A percentile compares a stretch with the other conserved stretches of the same genome.
Conservation (phyloP, 2,329 filamentous ascomycete species). For the Rhynchosporium graminicola region DNA sequence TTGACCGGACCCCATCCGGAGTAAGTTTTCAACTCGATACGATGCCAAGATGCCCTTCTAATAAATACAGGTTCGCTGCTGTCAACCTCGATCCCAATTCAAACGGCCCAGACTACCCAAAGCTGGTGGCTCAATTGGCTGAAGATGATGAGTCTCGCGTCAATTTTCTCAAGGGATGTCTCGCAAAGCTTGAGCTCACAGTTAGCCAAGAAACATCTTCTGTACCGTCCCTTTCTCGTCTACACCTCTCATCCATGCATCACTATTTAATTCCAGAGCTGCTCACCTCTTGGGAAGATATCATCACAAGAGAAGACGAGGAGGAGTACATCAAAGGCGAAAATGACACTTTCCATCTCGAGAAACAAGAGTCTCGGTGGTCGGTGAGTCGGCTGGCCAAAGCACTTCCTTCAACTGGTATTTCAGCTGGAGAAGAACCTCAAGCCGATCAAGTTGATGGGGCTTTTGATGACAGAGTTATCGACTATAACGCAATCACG, state of each 20-base stretch:
- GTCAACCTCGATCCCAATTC: constrained; percentile 72
- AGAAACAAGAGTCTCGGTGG: constrained; percentile 65
- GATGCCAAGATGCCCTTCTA: neutral
- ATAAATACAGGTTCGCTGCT: constrained; percentile 69
- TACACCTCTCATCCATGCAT: constrained; percentile 76
- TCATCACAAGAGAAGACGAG: constrained; percentile 64
- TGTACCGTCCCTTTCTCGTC: constrained; percentile 75
- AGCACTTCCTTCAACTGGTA: constrained; percentile 45
- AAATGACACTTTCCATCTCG: constrained; percentile 78
- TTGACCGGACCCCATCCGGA: constrained; percentile 92
- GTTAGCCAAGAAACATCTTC: constrained; percentile 68
- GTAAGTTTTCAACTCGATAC: constrained; percentile 51
- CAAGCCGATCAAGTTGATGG: constrained; percentile 42
- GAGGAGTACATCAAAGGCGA: constrained; percentile 77
- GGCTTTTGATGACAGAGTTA: constrained; percentile 55
- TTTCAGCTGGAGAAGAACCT: constrained; percentile 22
- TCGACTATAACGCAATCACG: constrained; percentile 72
- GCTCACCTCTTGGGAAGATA: constrained; percentile 64
- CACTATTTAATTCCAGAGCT: constrained; percentile 67
- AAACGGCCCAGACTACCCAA: constrained; percentile 66
- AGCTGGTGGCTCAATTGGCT: constrained; percentile 66
- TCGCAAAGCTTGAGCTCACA: constrained; percentile 79
- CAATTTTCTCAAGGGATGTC: constrained; percentile 75
- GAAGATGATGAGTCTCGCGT: constrained; percentile 70
- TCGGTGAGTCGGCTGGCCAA: constrained; percentile 56